phyloP scores from a whole-genome alignment of 1,139 yeast genomes.

The Yamadazyma atlantica region DNA sequence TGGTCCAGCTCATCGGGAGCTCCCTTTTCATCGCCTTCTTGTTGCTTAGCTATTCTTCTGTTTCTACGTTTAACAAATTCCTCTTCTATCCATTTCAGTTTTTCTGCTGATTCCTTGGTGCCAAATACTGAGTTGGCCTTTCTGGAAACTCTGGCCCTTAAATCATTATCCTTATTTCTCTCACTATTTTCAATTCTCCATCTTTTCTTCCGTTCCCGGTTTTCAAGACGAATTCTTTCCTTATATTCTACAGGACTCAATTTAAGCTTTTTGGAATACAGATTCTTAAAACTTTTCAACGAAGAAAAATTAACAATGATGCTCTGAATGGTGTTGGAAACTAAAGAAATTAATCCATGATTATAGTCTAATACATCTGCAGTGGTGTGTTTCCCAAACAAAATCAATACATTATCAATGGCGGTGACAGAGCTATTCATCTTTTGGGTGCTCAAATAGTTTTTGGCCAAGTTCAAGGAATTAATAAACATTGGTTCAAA shows the following conservation, averaged over 20 bases:
- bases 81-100: conserved; percentile 69
- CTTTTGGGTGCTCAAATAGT: conserved; percentile 23
- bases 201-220: conserved; percentile 81
- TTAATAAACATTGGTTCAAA: conserved; percentile 29
- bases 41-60: conserved; percentile 49
- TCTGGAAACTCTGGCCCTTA: conserved; percentile 72
- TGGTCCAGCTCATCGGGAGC: conserved; percentile 4
- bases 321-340: conserved; percentile 31
- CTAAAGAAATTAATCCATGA: conserved; percentile 22
- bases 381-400: conserved; percentile 13
- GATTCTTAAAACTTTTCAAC: conserved; percentile 15
- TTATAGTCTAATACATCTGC: conserved; percentile 13
- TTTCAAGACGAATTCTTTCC: conserved; percentile 66
- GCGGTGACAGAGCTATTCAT: conserved; percentile 11
- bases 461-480: conserved; percentile 41
- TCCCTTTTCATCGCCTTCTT: conserved; percentile 18
- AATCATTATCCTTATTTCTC: conserved; percentile 83
- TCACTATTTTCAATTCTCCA: conserved; percentile 88
- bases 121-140: conserved; percentile 74
- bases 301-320: conserved; percentile 29
- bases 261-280: conserved; percentile 25
- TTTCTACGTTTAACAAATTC: conserved; percentile 69
- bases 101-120: conserved; percentile 49
- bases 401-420: conserved; percentile 15
- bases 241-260: conserved; percentile 39